Evolutionary conservation across 2,329 filamentous ascomycete genomes (phyloP), one percentile per base, ranked within the genome.

Genomic region (Apiospora kogelbergensis): DNA sequence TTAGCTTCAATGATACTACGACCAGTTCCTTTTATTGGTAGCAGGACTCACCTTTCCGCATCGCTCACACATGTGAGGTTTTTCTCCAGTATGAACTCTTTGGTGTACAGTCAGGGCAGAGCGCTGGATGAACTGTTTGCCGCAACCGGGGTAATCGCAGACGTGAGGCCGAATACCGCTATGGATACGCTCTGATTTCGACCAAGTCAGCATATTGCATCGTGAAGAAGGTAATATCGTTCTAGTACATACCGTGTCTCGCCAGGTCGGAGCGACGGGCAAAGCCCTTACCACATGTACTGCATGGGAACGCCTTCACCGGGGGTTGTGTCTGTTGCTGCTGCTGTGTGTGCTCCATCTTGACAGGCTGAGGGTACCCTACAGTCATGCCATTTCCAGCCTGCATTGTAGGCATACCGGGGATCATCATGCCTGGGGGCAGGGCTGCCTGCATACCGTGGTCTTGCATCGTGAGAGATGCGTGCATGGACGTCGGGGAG

Each of bases 41-140:
- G 7, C 40, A 22, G 4, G 9, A 73, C 87, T 76, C 85, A 97
- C 95, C 91, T 98, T 98, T 80, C 94, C 93, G 80, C 96, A 98
- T 72, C 93, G 90, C 81, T 98, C 96, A 79, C 96, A 99, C 90
- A 96, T 95, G 77, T 99, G 96, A 66, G 96, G 96, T 82, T 99
- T 99, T 83, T 98, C 96, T 73, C 96, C 96, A 1, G 96, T 98
- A 81, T 99, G 96, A 24, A 98, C 95, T 74, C 96, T 92, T 77
- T 93, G 91, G 80, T 98, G 96, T 9, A 99, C 96, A 0, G 96
- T 99, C 79, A 99, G 83, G 26, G 96, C 96, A 37, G 95, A 98
- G 68, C 96, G 89, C 81, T 99, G 96, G 74, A 99, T 99, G 79
- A 99, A 99, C 78, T 95, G 93, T 82, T 98, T 99, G 73, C 93